Percentiles rank a stretch among this genome's conserved stretches.
These are phyloP conservation scores for Globisporangium spiculum DNA, from an alignment of 352 stramenopile species.

Conservation along the genomic window DNA sequence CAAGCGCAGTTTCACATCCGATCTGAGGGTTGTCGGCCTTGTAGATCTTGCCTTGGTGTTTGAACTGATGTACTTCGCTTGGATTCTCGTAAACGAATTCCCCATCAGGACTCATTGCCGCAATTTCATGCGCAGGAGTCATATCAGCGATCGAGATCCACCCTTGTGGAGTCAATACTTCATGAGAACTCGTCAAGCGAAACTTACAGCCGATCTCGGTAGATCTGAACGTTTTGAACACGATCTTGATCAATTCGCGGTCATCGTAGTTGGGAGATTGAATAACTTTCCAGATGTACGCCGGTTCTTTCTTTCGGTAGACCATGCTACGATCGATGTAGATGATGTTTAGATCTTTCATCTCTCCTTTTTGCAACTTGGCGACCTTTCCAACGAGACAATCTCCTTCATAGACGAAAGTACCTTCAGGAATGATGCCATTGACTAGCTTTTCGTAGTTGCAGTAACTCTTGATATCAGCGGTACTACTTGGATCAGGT, in stretches of 20 bases:
- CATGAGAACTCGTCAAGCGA: neutral
- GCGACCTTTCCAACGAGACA: slow-evolving; percentile 20
- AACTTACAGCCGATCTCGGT: slow-evolving; percentile 19
- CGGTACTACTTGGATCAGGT: slow-evolving; percentile 13
- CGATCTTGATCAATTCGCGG: slow-evolving; percentile 17
- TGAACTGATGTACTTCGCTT: neutral
- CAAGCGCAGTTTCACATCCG: neutral
- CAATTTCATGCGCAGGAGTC: neutral
- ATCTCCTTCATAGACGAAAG: slow-evolving; percentile 18
- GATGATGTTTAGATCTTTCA: slow-evolving; percentile 18
- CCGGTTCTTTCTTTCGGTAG: slow-evolving; percentile 16
- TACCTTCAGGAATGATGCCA: slow-evolving; percentile 15
- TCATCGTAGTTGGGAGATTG: slow-evolving; percentile 16
- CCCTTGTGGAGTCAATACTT: neutral
- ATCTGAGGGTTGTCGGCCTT: neutral
- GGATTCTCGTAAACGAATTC: neutral
- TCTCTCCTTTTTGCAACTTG: slow-evolving; percentile 18
- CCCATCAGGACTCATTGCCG: neutral
- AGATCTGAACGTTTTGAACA: slow-evolving; percentile 18
- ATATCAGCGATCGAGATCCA: neutral
- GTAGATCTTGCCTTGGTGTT: neutral
- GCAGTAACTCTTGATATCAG: slow-evolving; percentile 20
- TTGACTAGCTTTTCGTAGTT: slow-evolving; percentile 20
- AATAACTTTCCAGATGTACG: slow-evolving; percentile 17
- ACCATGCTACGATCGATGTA: slow-evolving; percentile 20